Evolutionary conservation across 805 yeast species (phyloP).

Genomic region (Pichia exigua): DNA sequence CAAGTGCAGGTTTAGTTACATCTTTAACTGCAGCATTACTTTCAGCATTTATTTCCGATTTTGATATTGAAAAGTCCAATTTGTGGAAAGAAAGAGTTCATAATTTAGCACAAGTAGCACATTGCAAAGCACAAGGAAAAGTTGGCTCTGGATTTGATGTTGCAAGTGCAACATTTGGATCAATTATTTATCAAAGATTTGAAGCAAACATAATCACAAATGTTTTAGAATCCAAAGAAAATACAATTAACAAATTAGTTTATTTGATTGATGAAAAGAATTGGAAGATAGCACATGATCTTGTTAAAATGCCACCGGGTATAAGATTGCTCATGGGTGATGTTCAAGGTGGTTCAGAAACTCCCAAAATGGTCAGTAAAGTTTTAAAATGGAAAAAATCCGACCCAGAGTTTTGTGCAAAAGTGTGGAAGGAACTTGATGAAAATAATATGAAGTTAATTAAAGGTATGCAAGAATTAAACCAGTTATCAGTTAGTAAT

Average conservation of each 20-base stretch:
- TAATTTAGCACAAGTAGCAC: constrained; percentile 81
- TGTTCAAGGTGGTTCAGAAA: constrained; percentile 85
- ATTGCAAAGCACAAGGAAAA: constrained; percentile 90
- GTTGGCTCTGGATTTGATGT: constrained; percentile 97
- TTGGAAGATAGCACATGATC: constrained; percentile 58
- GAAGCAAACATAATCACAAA: constrained; percentile 42
- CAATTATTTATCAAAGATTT: constrained; percentile 75
- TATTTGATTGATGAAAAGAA: constrained; percentile 33
- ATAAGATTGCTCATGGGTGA: constrained; percentile 85
- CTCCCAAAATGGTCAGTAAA: constrained; percentile 78
- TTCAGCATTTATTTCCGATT: constrained; percentile 27
- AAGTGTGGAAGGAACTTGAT: constrained; percentile 50
- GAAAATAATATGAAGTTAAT: constrained; percentile 53
- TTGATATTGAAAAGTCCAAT: constrained; percentile 24
- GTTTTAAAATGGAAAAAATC: constrained; percentile 63
- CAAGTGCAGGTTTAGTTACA: constrained; percentile 89
- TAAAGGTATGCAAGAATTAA: constrained; percentile 35
- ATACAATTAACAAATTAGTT: constrained; percentile 20
- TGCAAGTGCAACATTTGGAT: constrained; percentile 90
- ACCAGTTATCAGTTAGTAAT: constrained; percentile 23
- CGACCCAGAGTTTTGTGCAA: constrained; percentile 41
- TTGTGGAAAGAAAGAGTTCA: constrained; percentile 42
- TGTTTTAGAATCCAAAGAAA: constrained; percentile 9
- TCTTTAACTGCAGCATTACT: constrained; percentile 66
- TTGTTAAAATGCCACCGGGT: constrained; percentile 58